A percentile compares a stretch with the other conserved stretches of the same genome.
Evolutionary conservation across 2,329 filamentous ascomycete species (phyloP).

Genomic region (Tolypocladium tropicale): DNA sequence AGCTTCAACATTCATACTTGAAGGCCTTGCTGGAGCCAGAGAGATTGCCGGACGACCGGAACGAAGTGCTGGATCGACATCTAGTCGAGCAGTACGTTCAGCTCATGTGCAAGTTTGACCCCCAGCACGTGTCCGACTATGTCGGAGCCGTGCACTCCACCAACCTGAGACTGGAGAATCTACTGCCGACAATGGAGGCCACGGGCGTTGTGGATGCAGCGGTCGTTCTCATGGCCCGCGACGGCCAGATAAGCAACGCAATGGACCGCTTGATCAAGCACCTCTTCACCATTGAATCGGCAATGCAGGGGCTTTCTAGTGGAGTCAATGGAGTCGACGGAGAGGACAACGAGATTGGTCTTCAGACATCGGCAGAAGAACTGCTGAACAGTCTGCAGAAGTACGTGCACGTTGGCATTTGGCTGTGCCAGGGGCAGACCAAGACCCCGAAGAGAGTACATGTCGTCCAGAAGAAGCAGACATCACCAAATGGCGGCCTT

Average conservation of each 20-base stretch:
- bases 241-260: slow-evolving; percentile 72
- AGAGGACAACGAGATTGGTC: slow-evolving; percentile 35
- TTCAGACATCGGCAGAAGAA: slow-evolving; percentile 59
- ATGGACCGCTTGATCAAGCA: slow-evolving; percentile 82
- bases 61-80: slow-evolving; percentile 35
- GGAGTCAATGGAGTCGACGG: slow-evolving; percentile 47
- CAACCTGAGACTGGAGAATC: slow-evolving; percentile 66
- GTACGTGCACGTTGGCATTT: slow-evolving; percentile 86
- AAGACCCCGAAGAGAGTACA: slow-evolving; percentile 42
- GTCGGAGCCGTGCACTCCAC: slow-evolving; percentile 65
- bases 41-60: slow-evolving; percentile 20
- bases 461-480: slow-evolving; percentile 40
- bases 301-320: slow-evolving; percentile 63
- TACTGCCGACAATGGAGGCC: slow-evolving; percentile 81
- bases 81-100: slow-evolving; percentile 80
- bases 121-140: slow-evolving; percentile 75
- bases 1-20: slow-evolving; percentile 68
- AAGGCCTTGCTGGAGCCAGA: slow-evolving; percentile 61
- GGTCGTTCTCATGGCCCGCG: slow-evolving; percentile 79
- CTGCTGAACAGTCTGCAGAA: slow-evolving; percentile 73
- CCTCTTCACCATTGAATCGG: slow-evolving; percentile 67
- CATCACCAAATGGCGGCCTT: slow-evolving; percentile 30
- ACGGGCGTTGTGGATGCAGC: slow-evolving; percentile 88
- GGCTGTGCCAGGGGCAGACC: slow-evolving; percentile 84
- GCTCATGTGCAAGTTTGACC: slow-evolving; percentile 81